Percentiles rank a stretch among this genome's conserved stretches.
Conservation (phyloP, 202 grass and related monocot species). For the Hordeum pubiflorum region DNA sequence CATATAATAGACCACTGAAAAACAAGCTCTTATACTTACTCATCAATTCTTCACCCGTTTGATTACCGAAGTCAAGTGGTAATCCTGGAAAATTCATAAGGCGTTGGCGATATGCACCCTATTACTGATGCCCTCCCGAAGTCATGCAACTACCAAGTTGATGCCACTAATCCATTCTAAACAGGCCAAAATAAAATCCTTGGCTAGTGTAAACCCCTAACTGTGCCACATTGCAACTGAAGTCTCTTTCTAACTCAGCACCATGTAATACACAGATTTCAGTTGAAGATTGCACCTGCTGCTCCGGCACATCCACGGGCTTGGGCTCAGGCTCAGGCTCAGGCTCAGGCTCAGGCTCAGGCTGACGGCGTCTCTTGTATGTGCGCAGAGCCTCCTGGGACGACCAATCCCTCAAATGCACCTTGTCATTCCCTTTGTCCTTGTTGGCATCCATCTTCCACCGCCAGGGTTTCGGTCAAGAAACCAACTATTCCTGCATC, state of each 20-base stretch:
- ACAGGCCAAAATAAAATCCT: neutral
- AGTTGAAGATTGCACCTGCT: slow-evolving; percentile 31
- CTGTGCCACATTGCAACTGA: slow-evolving; percentile 15
- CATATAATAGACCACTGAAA: neutral
- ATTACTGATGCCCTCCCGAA: neutral
- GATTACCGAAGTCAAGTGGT: neutral
- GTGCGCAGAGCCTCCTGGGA: slow-evolving; percentile 40
- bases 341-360: neutral
- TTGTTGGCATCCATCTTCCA: slow-evolving; percentile 35
- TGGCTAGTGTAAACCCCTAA: neutral
- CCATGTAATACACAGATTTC: neutral
- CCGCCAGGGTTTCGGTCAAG: slow-evolving; percentile 31
- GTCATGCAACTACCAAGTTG: neutral
- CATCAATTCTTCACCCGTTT: slow-evolving; percentile 9
- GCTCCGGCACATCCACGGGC: neutral
- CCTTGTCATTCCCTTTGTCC: slow-evolving; percentile 32
- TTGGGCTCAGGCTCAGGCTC: neutral
- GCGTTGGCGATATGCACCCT: neutral
- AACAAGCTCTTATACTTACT: slow-evolving; percentile 1
- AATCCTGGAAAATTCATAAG: slow-evolving; percentile 17
- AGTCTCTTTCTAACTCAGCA: slow-evolving; percentile 12
- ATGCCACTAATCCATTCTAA: slow-evolving; percentile 13
- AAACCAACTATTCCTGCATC: slow-evolving; percentile 40
- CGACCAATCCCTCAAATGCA: slow-evolving; percentile 52
- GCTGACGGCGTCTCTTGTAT: slow-evolving; percentile 58